phyloP scores from a whole-genome alignment of 108 stramenopile species.

The Cyclotella choctawhatcheeana region DNA sequence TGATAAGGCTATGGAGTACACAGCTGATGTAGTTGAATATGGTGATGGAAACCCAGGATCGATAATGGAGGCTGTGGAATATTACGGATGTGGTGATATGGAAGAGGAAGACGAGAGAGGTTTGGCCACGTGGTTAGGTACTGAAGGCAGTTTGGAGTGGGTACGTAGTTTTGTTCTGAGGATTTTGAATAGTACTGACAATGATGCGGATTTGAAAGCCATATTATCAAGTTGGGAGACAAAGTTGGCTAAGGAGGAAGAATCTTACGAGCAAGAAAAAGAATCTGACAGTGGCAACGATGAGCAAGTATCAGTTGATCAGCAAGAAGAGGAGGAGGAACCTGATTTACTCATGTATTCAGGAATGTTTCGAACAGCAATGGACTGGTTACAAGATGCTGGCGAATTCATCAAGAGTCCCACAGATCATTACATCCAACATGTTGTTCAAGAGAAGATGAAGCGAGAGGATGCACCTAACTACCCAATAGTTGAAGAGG shows the following conservation, averaged over 20 bases:
- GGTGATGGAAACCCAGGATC: slow-evolving; percentile 52
- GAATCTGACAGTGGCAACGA: slow-evolving; percentile 21
- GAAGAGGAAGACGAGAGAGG: slow-evolving; percentile 47
- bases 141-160: slow-evolving; percentile 84
- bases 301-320: slow-evolving; percentile 50
- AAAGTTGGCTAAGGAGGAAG: slow-evolving; percentile 47
- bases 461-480: neutral
- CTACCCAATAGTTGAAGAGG: neutral
- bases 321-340: slow-evolving; percentile 52
- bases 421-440: slow-evolving; percentile 28
- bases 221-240: slow-evolving; percentile 70
- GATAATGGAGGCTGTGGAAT: slow-evolving; percentile 88
- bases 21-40: slow-evolving; percentile 81
- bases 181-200: slow-evolving; percentile 48
- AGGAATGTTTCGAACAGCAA: slow-evolving; percentile 90
- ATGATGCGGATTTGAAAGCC: slow-evolving; percentile 20
- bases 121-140: slow-evolving; percentile 69
- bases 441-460: slow-evolving; percentile 1
- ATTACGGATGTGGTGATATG: slow-evolving; percentile 54
- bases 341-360: slow-evolving; percentile 87
- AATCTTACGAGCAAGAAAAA: slow-evolving; percentile 42
- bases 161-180: slow-evolving; percentile 54
- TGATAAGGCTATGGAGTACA: slow-evolving; percentile 76
- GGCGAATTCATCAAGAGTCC: slow-evolving; percentile 52
- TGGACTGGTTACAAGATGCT: slow-evolving; percentile 87